phyloP scores from a whole-genome alignment of 2,329 filamentous ascomycete genomes.

The Remersonia thermophila region DNA sequence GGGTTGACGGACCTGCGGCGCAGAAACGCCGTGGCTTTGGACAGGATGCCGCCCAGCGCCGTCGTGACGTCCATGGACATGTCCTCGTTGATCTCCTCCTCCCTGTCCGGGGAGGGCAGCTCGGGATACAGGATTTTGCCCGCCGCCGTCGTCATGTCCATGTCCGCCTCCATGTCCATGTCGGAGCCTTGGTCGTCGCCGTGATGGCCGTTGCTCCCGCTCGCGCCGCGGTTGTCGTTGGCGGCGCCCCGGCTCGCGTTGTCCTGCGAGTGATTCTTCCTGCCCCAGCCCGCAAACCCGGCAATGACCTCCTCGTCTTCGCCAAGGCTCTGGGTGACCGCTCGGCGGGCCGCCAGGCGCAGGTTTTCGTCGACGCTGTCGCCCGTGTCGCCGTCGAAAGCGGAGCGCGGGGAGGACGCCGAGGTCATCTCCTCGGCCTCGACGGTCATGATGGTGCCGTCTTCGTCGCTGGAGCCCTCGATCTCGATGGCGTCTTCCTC shows the following conservation, averaged over 20 bases:
- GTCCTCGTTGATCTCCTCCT: slow-evolving; percentile 41
- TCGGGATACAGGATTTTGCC: slow-evolving; percentile 28
- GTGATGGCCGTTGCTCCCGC: slow-evolving; percentile 6
- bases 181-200: slow-evolving; percentile 33
- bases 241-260: not conserved
- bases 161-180: slow-evolving; percentile 34
- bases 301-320: slow-evolving; percentile 60
- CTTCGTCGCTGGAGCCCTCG: slow-evolving; percentile 41
- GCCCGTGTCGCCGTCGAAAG: slow-evolving; percentile 51
- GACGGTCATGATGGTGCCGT: slow-evolving; percentile 70
- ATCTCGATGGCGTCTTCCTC: slow-evolving; percentile 43
- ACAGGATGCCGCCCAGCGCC: slow-evolving; percentile 67
- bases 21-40: slow-evolving; percentile 24
- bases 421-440: slow-evolving; percentile 67
- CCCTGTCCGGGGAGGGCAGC: slow-evolving; percentile 7
- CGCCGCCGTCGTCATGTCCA: slow-evolving; percentile 45
- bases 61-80: slow-evolving; percentile 93
- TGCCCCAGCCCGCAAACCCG: slow-evolving; percentile 61
- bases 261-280: slow-evolving; percentile 31
- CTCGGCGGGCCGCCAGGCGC: slow-evolving; percentile 59
- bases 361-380: slow-evolving; percentile 66
- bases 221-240: not conserved
- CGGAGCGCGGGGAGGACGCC: slow-evolving; percentile 46
- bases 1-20: slow-evolving; percentile 16
- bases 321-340: slow-evolving; percentile 60